Evolutionary conservation across 768 basidiomycete species (phyloP).

Genomic region (Leccinum barrowsii): DNA sequence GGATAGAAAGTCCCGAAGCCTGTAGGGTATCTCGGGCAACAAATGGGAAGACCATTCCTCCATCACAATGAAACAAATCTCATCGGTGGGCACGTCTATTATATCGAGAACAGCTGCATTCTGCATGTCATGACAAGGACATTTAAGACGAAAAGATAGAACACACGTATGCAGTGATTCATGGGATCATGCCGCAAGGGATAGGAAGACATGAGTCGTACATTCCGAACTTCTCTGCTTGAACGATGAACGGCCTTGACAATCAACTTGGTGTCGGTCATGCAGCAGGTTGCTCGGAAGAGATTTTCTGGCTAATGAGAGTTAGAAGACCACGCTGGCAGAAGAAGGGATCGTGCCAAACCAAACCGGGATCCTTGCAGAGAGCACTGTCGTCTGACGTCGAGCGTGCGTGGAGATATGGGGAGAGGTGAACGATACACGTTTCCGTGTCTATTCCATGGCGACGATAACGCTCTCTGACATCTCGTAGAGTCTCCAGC

Average conservation of each 20-base stretch:
- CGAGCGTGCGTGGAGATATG: slow-evolving; percentile 33
- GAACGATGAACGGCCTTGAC: slow-evolving; percentile 63
- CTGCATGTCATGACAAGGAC: slow-evolving; percentile 8
- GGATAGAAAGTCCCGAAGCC: slow-evolving; percentile 49
- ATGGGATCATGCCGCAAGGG: slow-evolving; percentile 53
- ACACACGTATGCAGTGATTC: slow-evolving; percentile 78
- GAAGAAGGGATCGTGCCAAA: slow-evolving; percentile 30
- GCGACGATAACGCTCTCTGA: slow-evolving; percentile 51
- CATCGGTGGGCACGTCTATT: slow-evolving; percentile 49
- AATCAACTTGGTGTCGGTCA: slow-evolving; percentile 52
- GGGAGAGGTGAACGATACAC: slow-evolving; percentile 23
- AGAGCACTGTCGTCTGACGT: slow-evolving; percentile 53
- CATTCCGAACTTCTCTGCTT: slow-evolving; percentile 62
- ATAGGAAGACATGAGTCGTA: slow-evolving; percentile 52
- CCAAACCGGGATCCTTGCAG: slow-evolving; percentile 70
- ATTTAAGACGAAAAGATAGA: not conserved
- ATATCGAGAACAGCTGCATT: slow-evolving; percentile 60
- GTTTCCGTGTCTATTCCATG: slow-evolving; percentile 23
- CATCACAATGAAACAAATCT: slow-evolving; percentile 69
- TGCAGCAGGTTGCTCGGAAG: slow-evolving; percentile 59
- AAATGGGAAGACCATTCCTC: slow-evolving; percentile 75
- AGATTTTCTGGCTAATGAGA: slow-evolving; percentile 59
- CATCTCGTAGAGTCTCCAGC: slow-evolving; percentile 68
- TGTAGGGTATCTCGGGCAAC: slow-evolving; percentile 48
- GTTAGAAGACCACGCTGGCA: slow-evolving; percentile 7